Conservation (phyloP, 495 filamentous ascomycete genomes). For the Penicillium samsonianum region DNA sequence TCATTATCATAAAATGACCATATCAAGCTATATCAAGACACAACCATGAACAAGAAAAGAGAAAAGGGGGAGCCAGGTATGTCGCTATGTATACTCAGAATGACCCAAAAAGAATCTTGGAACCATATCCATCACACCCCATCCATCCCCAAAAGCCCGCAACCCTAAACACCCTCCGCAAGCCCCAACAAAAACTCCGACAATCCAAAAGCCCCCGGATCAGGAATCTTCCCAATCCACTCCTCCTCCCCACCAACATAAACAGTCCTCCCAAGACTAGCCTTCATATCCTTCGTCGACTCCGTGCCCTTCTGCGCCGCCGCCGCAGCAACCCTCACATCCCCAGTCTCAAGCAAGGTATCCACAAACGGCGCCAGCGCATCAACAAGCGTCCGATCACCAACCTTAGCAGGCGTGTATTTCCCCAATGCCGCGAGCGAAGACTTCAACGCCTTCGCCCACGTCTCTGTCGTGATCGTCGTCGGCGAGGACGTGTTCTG, state of each 20-base stretch:
- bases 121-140: too few species aligned
- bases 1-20: conserved; percentile 1
- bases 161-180: conserved; percentile 49
- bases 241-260: conserved; percentile 85
- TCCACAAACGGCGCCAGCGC: conserved; percentile 85
- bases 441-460: conserved; percentile 71
- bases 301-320: conserved; percentile 77
- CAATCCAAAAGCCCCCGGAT: conserved; percentile 88
- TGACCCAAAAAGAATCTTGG: too few species aligned
- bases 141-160: too few species aligned
- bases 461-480: conserved; percentile 57
- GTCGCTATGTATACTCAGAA: neutral
- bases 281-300: conserved; percentile 85
- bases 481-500: conserved; percentile 51
- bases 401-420: conserved; percentile 88
- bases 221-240: conserved; percentile 75
- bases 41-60: neutral
- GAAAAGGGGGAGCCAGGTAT: neutral
- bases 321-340: conserved; percentile 69
- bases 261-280: conserved; percentile 82
- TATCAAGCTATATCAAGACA: neutral
- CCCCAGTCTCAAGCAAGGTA: conserved; percentile 60
- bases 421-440: conserved; percentile 69
- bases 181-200: conserved; percentile 78
- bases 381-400: conserved; percentile 90